phyloP scores from a whole-genome alignment of 495 filamentous ascomycete genomes.

The Trichocladium antarcticum region DNA sequence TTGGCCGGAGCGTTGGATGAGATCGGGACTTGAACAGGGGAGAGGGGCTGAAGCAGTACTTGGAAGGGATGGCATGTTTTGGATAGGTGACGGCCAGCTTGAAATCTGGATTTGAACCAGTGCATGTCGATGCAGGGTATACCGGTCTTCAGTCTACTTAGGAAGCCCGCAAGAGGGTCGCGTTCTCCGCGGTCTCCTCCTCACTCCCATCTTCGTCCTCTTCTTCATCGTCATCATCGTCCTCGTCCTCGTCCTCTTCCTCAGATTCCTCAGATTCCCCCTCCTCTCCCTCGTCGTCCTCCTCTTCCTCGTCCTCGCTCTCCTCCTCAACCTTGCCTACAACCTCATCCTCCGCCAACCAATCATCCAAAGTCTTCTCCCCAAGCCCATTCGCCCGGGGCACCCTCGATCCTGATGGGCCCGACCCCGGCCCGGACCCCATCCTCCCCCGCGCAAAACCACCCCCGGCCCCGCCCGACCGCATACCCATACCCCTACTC shows the following conservation, averaged over 20 bases:
- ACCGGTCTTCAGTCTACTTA: background rate
- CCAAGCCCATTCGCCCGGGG: slow-evolving; percentile 34
- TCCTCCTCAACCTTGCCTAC: slow-evolving; percentile 29
- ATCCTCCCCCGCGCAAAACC: slow-evolving; percentile 27
- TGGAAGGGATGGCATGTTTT: no score
- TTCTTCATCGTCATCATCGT: slow-evolving; percentile 35
- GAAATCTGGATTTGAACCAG: no score
- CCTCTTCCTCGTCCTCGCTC: slow-evolving; percentile 28
- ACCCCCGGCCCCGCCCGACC: slow-evolving; percentile 50
- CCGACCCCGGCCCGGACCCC: slow-evolving; percentile 48
- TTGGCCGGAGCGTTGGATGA: slow-evolving; percentile 3
- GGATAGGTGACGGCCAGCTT: no score
- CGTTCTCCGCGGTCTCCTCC: slow-evolving; percentile 33
- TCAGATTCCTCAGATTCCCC: slow-evolving; percentile 43
- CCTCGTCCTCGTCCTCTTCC: slow-evolving; percentile 27
- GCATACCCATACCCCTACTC: slow-evolving; percentile 43
- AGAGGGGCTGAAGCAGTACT: no score
- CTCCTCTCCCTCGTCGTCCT: slow-evolving; percentile 44
- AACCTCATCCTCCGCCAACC: slow-evolving; percentile 63
- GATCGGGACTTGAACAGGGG: background rate
- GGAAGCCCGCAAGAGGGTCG: slow-evolving; percentile 13
- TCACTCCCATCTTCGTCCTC: slow-evolving; percentile 39
- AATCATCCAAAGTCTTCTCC: slow-evolving; percentile 75
- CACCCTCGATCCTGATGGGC: slow-evolving; percentile 13
- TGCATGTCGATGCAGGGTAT: background rate